Evolutionary conservation across 192 early-diverging fungal species (phyloP).

Genomic region (Jimgerdemannia lactiflua): DNA sequence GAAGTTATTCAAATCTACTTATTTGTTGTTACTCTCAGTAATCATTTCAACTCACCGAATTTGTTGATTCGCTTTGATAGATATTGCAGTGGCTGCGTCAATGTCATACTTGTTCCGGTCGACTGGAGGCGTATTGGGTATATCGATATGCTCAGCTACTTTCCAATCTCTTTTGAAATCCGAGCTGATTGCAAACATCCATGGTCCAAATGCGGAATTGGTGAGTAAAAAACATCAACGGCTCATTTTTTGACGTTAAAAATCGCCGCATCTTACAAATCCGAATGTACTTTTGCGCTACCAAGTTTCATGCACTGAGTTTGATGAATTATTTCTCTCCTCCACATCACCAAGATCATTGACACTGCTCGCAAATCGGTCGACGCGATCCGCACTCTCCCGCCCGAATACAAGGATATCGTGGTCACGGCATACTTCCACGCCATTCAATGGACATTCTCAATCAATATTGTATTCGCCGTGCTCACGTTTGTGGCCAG

Average conservation of each 20-base stretch:
- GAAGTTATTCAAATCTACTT: constrained; percentile 40
- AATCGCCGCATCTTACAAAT: no score
- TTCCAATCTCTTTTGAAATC: constrained; percentile 36
- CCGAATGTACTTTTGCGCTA: no score
- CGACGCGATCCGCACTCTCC: constrained; percentile 10
- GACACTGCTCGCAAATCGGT: constrained; percentile 29
- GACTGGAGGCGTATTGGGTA: constrained; percentile 56
- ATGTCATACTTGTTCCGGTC: constrained; percentile 47
- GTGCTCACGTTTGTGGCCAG: constrained; percentile 3
- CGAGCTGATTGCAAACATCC: constrained; percentile 19
- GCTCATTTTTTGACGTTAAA: not conserved
- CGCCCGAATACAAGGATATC: constrained; percentile 2
- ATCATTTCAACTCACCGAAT: constrained; percentile 34
- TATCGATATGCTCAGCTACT: constrained; percentile 45
- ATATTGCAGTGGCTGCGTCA: constrained; percentile 51
- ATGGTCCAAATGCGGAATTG: constrained; percentile 23
- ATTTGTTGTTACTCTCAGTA: constrained; percentile 40
- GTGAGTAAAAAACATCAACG: constrained; percentile 12
- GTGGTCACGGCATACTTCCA: constrained; percentile 8
- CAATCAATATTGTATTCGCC: not conserved
- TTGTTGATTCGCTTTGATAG: constrained; percentile 41
- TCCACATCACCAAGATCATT: constrained; percentile 8
- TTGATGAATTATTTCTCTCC: not conserved
- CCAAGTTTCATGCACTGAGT: no score
- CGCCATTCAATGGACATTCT: constrained; percentile 9